Conservation (phyloP, 371 early-diverging fungal species). For the Rhizomucor pusillus region DNA sequence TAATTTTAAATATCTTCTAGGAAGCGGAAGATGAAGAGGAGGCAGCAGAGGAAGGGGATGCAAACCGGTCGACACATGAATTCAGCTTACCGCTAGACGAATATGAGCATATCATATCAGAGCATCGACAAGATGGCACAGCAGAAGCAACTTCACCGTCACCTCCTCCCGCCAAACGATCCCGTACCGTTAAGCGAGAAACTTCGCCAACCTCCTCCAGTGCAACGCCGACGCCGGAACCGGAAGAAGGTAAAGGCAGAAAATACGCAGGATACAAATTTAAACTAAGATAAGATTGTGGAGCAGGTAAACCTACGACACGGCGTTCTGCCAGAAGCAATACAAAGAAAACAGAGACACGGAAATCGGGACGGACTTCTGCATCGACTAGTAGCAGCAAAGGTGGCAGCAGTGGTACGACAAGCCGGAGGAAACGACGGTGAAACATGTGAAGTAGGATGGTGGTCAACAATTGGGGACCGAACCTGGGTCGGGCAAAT, state of each 20-base stretch:
- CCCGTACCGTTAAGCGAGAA: constrained; percentile 42
- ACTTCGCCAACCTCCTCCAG: constrained; percentile 56
- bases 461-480: constrained; percentile 6
- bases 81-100: constrained; percentile 56
- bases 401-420: neutral
- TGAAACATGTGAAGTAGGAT: constrained; percentile 7
- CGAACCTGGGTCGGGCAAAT: neutral
- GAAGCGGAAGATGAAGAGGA: constrained; percentile 50
- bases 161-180: constrained; percentile 41
- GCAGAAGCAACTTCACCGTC: constrained; percentile 22
- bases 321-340: constrained; percentile 7
- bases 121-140: constrained; percentile 48
- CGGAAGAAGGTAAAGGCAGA: constrained; percentile 48
- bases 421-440: constrained; percentile 10
- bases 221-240: constrained; percentile 58
- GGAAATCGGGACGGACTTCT: neutral
- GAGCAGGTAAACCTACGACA: constrained; percentile 7
- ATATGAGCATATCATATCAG: constrained; percentile 58
- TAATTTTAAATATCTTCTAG: constrained; percentile 4
- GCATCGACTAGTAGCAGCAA: neutral
- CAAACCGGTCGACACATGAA: constrained; percentile 39
- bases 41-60: constrained; percentile 33
- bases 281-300: neutral
- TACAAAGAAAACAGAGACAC: constrained; percentile 7
- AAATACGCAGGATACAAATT: neutral